A percentile compares a stretch with the other conserved stretches of the same genome.
These are phyloP conservation scores for Oryza punctata DNA, from an alignment of 176 grass and related monocot genomes.

Conservation along the genomic window DNA sequence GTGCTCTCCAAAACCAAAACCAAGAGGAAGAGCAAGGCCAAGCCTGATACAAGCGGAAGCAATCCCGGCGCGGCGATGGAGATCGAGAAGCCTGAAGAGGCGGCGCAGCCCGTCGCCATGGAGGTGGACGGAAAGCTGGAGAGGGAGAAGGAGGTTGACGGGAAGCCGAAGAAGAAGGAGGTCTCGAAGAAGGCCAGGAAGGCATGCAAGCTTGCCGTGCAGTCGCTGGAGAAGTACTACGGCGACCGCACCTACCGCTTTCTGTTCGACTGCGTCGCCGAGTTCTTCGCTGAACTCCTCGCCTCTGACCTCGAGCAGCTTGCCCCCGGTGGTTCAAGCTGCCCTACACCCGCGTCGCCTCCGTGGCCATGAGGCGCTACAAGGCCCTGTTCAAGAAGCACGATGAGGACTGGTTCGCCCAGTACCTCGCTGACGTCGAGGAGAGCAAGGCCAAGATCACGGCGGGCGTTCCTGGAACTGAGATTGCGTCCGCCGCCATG, in stretches of 20 bases:
- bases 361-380: conserved; percentile 61
- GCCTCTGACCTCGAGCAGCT: conserved; percentile 46
- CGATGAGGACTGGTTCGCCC: conserved; percentile 50
- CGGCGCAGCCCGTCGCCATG: neutral
- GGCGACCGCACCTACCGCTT: conserved; percentile 56
- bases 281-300: conserved; percentile 56
- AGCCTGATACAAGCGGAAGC: neutral
- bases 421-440: conserved; percentile 57
- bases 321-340: conserved; percentile 26
- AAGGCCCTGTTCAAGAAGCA: conserved; percentile 58
- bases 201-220: conserved; percentile 31
- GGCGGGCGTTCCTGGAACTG: conserved; percentile 65
- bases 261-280: conserved; percentile 53
- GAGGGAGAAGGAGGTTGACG: no score
- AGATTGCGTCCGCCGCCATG: conserved; percentile 39
- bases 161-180: neutral
- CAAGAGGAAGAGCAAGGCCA: neutral
- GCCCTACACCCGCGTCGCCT: conserved; percentile 59
- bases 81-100: neutral
- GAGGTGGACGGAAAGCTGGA: neutral
- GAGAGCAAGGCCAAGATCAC: conserved; percentile 69
- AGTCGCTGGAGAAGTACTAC: conserved; percentile 53
- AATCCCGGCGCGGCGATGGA: neutral
- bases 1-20: conserved; percentile 10
- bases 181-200: conserved; percentile 31